Percentiles rank a stretch among this genome's conserved stretches.
Evolutionary conservation across 2,329 filamentous ascomycete genomes (phyloP).

Genomic region (Claviceps sp.): DNA sequence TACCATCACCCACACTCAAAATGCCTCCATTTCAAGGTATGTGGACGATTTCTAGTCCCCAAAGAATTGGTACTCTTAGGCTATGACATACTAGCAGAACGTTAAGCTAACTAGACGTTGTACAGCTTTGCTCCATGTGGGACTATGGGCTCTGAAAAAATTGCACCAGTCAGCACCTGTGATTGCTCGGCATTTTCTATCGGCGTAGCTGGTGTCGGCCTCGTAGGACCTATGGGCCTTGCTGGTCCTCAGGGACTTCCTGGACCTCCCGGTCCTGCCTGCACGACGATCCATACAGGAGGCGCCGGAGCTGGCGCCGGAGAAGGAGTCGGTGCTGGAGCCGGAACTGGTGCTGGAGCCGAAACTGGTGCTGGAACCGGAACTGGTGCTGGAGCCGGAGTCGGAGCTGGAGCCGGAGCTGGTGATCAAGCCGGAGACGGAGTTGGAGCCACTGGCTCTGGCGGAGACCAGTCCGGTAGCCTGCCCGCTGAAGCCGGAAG

Average conservation of each 20-base stretch:
- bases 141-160: background rate
- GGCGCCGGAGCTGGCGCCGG: background rate
- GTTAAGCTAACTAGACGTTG: background rate
- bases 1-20: background rate
- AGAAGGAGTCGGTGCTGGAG: background rate
- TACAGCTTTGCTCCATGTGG: background rate
- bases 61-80: no score
- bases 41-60: background rate
- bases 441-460: background rate
- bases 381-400: background rate
- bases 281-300: background rate
- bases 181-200: background rate
- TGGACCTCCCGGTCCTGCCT: background rate
- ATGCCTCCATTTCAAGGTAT: background rate
- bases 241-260: background rate
- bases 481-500: background rate
- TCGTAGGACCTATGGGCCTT: no score
- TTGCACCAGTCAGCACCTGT: background rate
- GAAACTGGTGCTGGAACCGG: background rate
- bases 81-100: background rate
- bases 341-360: background rate
- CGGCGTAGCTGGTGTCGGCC: background rate
- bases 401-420: background rate
- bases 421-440: background rate
- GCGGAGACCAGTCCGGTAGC: background rate